phyloP scores from a whole-genome alignment of 441 rosid species.

The Heliophila coronopifolia region DNA sequence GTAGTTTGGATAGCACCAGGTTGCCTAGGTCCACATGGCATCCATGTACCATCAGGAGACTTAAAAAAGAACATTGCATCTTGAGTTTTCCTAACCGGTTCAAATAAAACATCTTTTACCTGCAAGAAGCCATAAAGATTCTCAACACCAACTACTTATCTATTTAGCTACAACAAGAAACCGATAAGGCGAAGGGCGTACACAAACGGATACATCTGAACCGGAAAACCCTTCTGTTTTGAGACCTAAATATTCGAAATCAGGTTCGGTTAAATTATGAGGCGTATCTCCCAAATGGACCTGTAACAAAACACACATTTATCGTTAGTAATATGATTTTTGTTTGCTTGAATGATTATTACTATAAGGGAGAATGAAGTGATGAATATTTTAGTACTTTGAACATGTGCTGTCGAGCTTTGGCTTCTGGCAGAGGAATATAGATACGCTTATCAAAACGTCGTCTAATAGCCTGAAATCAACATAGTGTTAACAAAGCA shows the following conservation, averaged over 20 bases:
- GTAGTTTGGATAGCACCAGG: slow-evolving; percentile 73
- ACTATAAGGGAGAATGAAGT: slow-evolving; percentile 1
- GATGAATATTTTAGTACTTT: slow-evolving; percentile 48
- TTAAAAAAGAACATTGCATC: slow-evolving; percentile 90
- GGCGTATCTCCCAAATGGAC: slow-evolving; percentile 99
- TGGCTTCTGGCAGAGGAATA: slow-evolving; percentile 92
- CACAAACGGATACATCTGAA: slow-evolving; percentile 96
- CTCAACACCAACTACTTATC: background rate
- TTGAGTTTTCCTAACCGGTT: slow-evolving; percentile 96
- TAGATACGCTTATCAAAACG: slow-evolving; percentile 99
- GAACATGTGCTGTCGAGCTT: slow-evolving; percentile 97
- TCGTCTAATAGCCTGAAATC: slow-evolving; percentile 79
- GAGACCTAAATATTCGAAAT: slow-evolving; percentile 79
- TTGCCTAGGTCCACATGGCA: slow-evolving; percentile 96
- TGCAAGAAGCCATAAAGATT: slow-evolving; percentile 22
- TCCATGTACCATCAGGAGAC: slow-evolving; percentile 64
- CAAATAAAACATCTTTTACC: slow-evolving; percentile 97
- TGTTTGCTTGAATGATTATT: background rate
- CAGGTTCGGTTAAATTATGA: slow-evolving; percentile 83
- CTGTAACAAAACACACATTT: slow-evolving; percentile 32
- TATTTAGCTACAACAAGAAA: background rate
- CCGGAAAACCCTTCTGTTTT: slow-evolving; percentile 93
- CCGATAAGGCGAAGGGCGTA: slow-evolving; percentile 35
- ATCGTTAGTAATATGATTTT: background rate
- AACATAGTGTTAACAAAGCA: slow-evolving; percentile 30